Conservation (phyloP, 192 early-diverging fungal genomes). For the Coemansia reversa region DNA sequence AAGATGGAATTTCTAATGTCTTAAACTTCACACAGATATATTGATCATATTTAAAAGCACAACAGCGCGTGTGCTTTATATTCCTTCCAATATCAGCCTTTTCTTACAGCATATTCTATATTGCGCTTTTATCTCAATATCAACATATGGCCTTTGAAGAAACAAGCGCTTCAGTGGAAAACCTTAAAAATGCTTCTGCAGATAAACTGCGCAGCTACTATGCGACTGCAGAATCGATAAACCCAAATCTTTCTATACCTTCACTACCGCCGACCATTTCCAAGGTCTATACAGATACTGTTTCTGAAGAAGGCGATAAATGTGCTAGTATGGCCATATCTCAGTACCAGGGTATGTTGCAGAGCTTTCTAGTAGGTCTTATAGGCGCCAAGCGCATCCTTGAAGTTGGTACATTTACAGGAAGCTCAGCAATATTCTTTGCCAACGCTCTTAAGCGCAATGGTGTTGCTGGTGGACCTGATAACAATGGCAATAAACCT, state of each 20-base stretch:
- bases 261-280: constrained; percentile 24
- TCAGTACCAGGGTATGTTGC: constrained; percentile 53
- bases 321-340: constrained; percentile 52
- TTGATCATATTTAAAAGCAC: too few relatives aligned
- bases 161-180: constrained; percentile 3
- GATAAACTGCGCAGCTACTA: constrained; percentile 28
- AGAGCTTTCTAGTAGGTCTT: constrained; percentile 55
- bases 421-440: constrained; percentile 64
- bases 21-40: too few relatives aligned
- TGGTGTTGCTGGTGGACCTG: constrained; percentile 19
- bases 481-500: constrained; percentile 15
- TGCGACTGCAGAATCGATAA: constrained; percentile 25
- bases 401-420: constrained; percentile 71
- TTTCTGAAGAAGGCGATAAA: constrained; percentile 3
- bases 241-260: constrained; percentile 20
- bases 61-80: too few relatives aligned
- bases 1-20: too few relatives aligned
- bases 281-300: constrained; percentile 15
- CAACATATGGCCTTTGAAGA: neutral
- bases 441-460: constrained; percentile 61
- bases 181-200: constrained; percentile 15
- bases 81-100: too few relatives aligned
- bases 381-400: constrained; percentile 57
- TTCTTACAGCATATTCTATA: too few relatives aligned
- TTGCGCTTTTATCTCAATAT: too few relatives aligned